Base-by-base conservation (phyloP, 2,329 filamentous ascomycete species). In the Botrytis squamosa region DNA sequence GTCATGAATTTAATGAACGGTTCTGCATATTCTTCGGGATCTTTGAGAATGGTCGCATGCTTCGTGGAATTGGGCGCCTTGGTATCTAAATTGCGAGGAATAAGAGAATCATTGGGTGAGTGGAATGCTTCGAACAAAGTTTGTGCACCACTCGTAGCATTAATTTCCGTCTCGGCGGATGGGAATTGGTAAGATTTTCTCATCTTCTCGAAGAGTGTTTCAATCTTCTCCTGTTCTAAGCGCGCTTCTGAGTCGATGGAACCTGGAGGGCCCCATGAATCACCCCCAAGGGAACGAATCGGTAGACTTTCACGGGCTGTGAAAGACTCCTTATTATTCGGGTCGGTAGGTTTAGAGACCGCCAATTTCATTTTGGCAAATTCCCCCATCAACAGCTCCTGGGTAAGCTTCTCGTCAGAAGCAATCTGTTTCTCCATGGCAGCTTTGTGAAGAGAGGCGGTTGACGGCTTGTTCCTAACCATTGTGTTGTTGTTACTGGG, bases 1-100 rank as follows among this genome's bases (percentile, higher is more conserved):
- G 90, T 92, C 85, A 98, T 88, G 81, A 98, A 98, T 70, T 93
- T 88, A 81, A 92, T 91, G 82, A 97, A 98, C 0, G 94, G 93
- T 83, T 94, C 87, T 14, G 93, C 92, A 82, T 94, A 97, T 74
- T 86, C 86, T 79, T 90, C 90, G 7, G 90, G 88, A 22, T 70
- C 74, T 40, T 78, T 79, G 60, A 79, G 70, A 22, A 65, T 70
- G 42, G 68, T 74, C 18, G 75, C 72, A 22, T 29, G 16, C 9
- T 14, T 68, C 33, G 49, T 25, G 18, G 29, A 22, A 5, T 29
- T 69, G 7, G 36, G 25, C 20, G n/a, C 18, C 6, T 67, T 29
- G 2, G 44, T 36, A 40, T 25, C 49, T 8, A 69, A 12, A 6
- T 33, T 42, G 38, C 49, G 68, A 33, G 40, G 52, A 70, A 62